phyloP scores from a whole-genome alignment of 192 early-diverging fungal genomes.

The Umbelopsis vinacea region DNA sequence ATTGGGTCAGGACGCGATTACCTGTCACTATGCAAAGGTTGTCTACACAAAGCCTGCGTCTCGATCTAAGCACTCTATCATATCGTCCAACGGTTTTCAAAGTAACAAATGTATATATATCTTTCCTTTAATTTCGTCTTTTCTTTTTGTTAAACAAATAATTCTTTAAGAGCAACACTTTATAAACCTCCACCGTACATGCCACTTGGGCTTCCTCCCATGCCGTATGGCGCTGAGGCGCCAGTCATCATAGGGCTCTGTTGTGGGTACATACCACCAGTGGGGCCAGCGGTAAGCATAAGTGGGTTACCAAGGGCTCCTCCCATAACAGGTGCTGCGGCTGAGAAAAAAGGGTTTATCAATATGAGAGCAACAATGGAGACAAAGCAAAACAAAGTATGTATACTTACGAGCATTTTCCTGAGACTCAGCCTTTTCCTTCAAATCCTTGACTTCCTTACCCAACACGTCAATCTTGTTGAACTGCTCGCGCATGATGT shows the following conservation, averaged over 20 bases:
- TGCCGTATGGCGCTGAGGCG: conserved; percentile 6
- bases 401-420: conserved; percentile 38
- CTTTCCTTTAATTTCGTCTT: background rate
- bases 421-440: conserved; percentile 57
- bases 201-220: conserved; percentile 25
- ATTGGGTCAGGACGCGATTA: too few species aligned
- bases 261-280: conserved; percentile 31
- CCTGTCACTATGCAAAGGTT: too few species aligned
- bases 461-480: conserved; percentile 65
- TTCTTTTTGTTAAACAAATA: conserved; percentile 15
- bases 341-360: too few species aligned
- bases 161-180: background rate
- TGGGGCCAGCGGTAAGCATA: conserved; percentile 68
- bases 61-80: too few species aligned
- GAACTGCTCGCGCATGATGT: conserved; percentile 86
- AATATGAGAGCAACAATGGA: too few species aligned
- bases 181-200: conserved; percentile 22
- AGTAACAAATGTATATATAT: conserved; percentile 11
- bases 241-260: conserved; percentile 40
- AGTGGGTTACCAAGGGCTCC: conserved; percentile 76
- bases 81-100: background rate
- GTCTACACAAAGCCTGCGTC: too few species aligned
- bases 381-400: too few species aligned
- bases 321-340: conserved; percentile 56
- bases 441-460: conserved; percentile 60